Conservation (phyloP, 495 filamentous ascomycete species). For the Penicillium lividum region DNA sequence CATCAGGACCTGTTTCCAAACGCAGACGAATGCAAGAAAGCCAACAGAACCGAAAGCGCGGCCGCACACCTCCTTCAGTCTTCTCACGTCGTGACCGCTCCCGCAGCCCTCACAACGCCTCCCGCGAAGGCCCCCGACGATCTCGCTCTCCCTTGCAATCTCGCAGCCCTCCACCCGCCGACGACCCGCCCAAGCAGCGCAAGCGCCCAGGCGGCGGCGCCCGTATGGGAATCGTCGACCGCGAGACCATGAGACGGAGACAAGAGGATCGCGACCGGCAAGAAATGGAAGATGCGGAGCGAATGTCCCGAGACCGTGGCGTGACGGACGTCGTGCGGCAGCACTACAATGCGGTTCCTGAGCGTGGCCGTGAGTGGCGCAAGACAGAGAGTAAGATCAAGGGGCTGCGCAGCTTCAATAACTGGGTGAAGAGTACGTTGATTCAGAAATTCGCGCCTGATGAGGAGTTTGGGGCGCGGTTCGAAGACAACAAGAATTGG, state of each 20-base stretch:
- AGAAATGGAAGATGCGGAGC: conserved; percentile 52
- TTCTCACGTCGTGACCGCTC: conserved; percentile 47
- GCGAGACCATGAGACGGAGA: conserved; percentile 66
- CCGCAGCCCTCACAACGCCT: conserved; percentile 28
- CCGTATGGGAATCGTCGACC: conserved; percentile 69
- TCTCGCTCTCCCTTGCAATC: conserved; percentile 41
- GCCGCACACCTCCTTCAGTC: conserved; percentile 39
- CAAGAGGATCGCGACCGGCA: conserved; percentile 66
- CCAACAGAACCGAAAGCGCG: conserved; percentile 44
- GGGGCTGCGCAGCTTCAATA: conserved; percentile 91
- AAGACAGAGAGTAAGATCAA: conserved; percentile 92
- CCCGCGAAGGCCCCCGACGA: conserved; percentile 31
- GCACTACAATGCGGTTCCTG: conserved; percentile 93
- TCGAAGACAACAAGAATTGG: conserved; percentile 43
- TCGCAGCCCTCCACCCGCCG: conserved; percentile 44
- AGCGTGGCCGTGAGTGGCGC: conserved; percentile 88
- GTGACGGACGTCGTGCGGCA: conserved; percentile 84
- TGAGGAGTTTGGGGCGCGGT: conserved; percentile 60
- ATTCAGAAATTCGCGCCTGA: conserved; percentile 95
- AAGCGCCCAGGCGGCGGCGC: conserved; percentile 86
- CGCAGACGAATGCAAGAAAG: conserved; percentile 48
- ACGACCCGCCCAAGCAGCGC: conserved; percentile 60
- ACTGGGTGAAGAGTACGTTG: conserved; percentile 95
- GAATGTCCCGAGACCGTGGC: conserved; percentile 49
- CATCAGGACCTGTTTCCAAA: conserved; percentile 34